Percentiles rank a stretch among this genome's conserved stretches.
Evolutionary conservation across 2,329 filamentous ascomycete genomes (phyloP).

Genomic region (Fusarium secorum): DNA sequence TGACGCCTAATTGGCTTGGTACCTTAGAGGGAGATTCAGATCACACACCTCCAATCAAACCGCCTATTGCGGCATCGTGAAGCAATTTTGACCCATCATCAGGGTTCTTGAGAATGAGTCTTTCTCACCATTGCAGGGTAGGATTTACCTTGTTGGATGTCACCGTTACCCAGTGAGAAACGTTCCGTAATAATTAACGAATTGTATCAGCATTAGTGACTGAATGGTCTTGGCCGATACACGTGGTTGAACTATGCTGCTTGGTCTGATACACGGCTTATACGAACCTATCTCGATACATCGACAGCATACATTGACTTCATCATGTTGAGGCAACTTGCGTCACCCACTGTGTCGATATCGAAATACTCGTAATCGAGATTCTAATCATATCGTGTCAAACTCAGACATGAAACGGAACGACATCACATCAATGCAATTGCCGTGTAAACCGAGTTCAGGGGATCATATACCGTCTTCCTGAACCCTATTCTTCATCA

Average conservation of each 20-base stretch:
- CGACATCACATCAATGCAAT: not conserved
- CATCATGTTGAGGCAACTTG: not conserved
- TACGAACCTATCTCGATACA: not conserved
- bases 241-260: not conserved
- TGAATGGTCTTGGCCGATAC: constrained; percentile 3
- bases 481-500: not conserved
- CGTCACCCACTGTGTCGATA: constrained; percentile 2
- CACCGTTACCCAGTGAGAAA: not conserved
- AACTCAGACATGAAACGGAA: constrained; percentile 1
- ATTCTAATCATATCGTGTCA: not conserved
- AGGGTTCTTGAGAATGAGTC: constrained; percentile 1
- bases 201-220: not conserved
- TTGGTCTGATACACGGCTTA: not conserved
- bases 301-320: not conserved
- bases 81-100: constrained; percentile 9
- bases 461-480: not conserved
- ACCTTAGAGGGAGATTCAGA: not conserved
- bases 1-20: not conserved
- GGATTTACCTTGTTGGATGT: not conserved
- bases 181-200: not conserved
- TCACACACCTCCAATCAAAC: not conserved
- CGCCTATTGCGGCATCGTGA: constrained; percentile 21
- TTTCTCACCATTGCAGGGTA: constrained; percentile 14
- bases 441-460: not conserved
- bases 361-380: not conserved